phyloP scores from a whole-genome alignment of 202 grass and related monocot genomes.

The Digitaria exilis region DNA sequence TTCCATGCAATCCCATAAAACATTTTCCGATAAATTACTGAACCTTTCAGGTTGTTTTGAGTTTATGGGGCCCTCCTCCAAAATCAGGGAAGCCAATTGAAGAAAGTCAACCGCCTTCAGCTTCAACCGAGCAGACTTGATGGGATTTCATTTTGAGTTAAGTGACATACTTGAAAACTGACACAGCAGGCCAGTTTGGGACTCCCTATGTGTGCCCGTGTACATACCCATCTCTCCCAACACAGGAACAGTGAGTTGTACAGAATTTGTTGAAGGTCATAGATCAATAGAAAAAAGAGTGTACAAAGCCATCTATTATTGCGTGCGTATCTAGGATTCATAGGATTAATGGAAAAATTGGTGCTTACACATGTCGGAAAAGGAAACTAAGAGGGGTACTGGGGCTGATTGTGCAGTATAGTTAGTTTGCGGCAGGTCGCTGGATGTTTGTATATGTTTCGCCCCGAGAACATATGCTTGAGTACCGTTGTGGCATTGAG shows the following conservation, averaged over 20 bases:
- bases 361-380: neutral
- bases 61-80: conserved; percentile 75
- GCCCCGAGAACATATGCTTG: neutral
- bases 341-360: too few species aligned
- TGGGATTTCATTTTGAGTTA: neutral
- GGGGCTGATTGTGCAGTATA: neutral
- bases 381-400: neutral
- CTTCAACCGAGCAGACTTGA: conserved; percentile 43
- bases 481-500: neutral
- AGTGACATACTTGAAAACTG: neutral
- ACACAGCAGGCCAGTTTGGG: neutral
- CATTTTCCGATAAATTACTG: conserved; percentile 12
- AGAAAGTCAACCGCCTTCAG: conserved; percentile 39
- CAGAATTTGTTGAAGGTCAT: conserved; percentile 25
- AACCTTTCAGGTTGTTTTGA: conserved; percentile 76
- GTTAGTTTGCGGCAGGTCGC: neutral
- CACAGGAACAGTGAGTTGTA: conserved; percentile 12
- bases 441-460: conserved; percentile 10
- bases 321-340: neutral
- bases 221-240: conserved; percentile 9
- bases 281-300: conserved; percentile 25
- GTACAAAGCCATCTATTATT: conserved; percentile 12
- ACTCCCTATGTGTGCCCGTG: neutral
- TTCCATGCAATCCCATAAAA: neutral
- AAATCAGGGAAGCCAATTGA: conserved; percentile 29